Percentiles rank a stretch among this genome's conserved stretches.
Evolutionary conservation across 2,329 filamentous ascomycete species (phyloP).

Genomic region (Penicillium sp.): DNA sequence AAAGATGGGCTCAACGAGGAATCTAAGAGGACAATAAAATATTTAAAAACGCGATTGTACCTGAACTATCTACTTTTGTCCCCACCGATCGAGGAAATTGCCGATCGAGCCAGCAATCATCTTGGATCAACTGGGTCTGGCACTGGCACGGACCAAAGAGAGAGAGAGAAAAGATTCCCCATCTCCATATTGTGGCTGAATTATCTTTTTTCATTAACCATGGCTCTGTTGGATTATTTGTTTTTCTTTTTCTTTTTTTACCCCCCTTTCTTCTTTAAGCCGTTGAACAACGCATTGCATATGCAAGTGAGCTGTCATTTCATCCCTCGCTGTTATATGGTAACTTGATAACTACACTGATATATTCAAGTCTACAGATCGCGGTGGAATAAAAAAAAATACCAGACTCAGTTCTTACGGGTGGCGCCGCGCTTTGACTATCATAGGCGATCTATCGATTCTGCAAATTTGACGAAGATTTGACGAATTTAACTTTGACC

Average conservation of each 20-base stretch:
- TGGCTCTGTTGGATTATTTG: neutral
- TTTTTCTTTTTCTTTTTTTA: neutral
- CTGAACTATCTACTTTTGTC: constrained; percentile 8
- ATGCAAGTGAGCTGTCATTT: neutral
- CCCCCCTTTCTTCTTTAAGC: neutral
- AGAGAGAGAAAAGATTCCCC: constrained; percentile 2
- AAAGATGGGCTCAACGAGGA: constrained; percentile 2
- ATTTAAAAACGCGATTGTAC: constrained; percentile 16
- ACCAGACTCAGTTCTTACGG: neutral
- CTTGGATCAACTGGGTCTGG: constrained; percentile 13
- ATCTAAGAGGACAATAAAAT: neutral
- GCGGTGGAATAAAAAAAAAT: neutral
- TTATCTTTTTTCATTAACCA: neutral
- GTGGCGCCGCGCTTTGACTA: constrained; percentile 3
- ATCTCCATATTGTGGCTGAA: constrained; percentile 1
- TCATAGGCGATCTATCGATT: constrained; percentile 7
- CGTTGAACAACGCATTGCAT: neutral
- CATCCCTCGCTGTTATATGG: neutral
- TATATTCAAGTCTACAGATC: neutral
- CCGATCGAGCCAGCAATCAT: constrained; percentile 17
- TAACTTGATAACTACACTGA: neutral
- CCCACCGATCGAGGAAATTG: constrained; percentile 20
- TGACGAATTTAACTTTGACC: neutral
- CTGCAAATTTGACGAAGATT: neutral
- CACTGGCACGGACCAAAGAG: constrained; percentile 7